phyloP scores from a whole-genome alignment of 78 protist genomes.

The Thecamonas trahens region DNA sequence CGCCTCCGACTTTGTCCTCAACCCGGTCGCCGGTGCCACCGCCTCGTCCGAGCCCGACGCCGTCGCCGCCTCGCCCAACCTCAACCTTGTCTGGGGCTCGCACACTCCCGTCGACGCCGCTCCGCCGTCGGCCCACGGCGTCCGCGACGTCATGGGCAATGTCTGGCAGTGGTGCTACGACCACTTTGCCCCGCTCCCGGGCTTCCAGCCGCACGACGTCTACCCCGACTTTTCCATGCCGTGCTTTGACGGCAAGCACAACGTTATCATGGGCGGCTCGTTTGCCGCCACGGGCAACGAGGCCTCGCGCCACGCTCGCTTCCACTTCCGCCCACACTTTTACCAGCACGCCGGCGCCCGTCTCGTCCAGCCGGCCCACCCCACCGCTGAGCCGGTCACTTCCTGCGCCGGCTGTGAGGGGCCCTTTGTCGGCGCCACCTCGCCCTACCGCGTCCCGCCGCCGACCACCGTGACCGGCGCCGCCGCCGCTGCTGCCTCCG shows the following conservation, averaged over 20 bases:
- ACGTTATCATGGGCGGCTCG: conserved; percentile 39
- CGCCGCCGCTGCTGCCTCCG: too few species aligned
- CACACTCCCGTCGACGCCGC: conserved; percentile 32
- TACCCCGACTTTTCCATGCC: conserved; percentile 65
- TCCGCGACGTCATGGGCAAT: conserved; percentile 53
- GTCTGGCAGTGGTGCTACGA: conserved; percentile 57
- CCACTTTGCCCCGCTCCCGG: conserved; percentile 27
- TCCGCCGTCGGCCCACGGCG: neutral
- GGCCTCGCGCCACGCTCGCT: conserved; percentile 29
- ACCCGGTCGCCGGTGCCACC: neutral
- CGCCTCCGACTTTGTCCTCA: neutral
- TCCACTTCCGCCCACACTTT: conserved; percentile 55
- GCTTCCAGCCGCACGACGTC: conserved; percentile 30
- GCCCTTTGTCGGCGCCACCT: neutral
- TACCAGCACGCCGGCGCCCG: conserved; percentile 39
- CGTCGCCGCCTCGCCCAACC: neutral
- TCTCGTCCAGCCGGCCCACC: neutral
- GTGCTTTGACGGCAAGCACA: conserved; percentile 48
- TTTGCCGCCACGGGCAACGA: conserved; percentile 41
- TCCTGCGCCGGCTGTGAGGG: neutral
- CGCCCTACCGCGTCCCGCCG: neutral
- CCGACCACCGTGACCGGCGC: neutral
- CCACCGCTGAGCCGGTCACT: neutral
- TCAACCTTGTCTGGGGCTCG: conserved; percentile 17
- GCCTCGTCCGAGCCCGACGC: neutral